These are phyloP conservation scores for Adansonia digitata DNA, from an alignment of 345 rosid species.

Conservation along the genomic window DNA sequence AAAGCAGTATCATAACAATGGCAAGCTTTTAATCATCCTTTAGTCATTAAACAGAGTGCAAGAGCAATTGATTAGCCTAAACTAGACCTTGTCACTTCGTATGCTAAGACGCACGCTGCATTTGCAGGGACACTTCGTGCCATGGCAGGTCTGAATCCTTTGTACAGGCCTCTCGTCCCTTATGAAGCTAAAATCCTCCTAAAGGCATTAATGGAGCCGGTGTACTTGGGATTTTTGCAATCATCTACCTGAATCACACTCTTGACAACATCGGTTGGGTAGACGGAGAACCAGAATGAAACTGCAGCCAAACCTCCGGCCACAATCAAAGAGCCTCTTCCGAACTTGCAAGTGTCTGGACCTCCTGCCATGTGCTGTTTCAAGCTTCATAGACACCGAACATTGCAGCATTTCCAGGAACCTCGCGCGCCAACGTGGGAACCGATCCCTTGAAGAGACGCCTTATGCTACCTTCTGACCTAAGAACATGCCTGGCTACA, in stretches of 20 bases:
- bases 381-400: slow-evolving; percentile 80
- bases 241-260: slow-evolving; percentile 95
- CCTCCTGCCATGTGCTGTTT: slow-evolving; percentile 87
- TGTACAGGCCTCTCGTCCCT: slow-evolving; percentile 89
- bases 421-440: slow-evolving; percentile 87
- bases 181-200: slow-evolving; percentile 66
- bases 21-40: slow-evolving; percentile 3
- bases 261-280: slow-evolving; percentile 93
- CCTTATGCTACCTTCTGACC: slow-evolving; percentile 72
- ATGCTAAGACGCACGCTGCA: slow-evolving; percentile 96
- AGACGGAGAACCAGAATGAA: slow-evolving; percentile 71
- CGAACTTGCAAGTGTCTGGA: slow-evolving; percentile 74
- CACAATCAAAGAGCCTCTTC: slow-evolving; percentile 70
- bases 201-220: slow-evolving; percentile 71
- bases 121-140: slow-evolving; percentile 93
- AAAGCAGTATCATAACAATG: slow-evolving; percentile 7
- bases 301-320: slow-evolving; percentile 97
- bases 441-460: slow-evolving; percentile 94
- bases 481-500: slow-evolving; percentile 80
- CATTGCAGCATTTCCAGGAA: slow-evolving; percentile 94
- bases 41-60: background rate
- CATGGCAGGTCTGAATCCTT: slow-evolving; percentile 96
- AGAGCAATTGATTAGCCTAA: slow-evolving; percentile 42
- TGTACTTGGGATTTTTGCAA: slow-evolving; percentile 70
- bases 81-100: slow-evolving; percentile 79